Percentiles rank a stretch among this genome's conserved stretches.
Evolutionary conservation across 75 land plant genomes (phyloP).

Genomic region (Isoetes taiwanensis): DNA sequence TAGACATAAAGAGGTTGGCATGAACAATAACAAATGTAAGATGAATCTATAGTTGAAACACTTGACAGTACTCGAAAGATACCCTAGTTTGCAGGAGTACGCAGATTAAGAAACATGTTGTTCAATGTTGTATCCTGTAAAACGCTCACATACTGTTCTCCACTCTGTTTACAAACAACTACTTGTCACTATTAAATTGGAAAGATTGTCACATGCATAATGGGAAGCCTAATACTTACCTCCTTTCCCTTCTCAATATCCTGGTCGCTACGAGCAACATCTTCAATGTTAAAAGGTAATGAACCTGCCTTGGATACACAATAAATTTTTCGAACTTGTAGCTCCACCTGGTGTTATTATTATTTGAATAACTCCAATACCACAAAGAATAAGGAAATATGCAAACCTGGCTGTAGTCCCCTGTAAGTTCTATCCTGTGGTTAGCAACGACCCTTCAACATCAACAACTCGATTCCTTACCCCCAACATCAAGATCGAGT

Average conservation of each 20-base stretch:
- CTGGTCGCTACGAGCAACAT: slow-evolving; percentile 81
- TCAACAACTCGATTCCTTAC: no score
- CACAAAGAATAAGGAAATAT: no score
- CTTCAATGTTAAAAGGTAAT: slow-evolving; percentile 72
- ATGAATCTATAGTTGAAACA: slow-evolving; percentile 21
- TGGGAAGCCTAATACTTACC: no score
- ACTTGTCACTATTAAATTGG: background rate
- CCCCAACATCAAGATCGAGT: no score
- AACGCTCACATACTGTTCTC: slow-evolving; percentile 61
- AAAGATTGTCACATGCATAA: no score
- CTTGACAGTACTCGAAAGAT: slow-evolving; percentile 61
- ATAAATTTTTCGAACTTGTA: slow-evolving; percentile 52
- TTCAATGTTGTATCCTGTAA: slow-evolving; percentile 78
- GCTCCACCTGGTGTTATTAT: slow-evolving; percentile 88
- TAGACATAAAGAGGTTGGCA: no score
- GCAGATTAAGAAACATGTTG: slow-evolving; percentile 60
- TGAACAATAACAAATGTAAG: no score
- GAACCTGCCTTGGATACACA: slow-evolving; percentile 53
- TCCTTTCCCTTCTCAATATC: slow-evolving; percentile 60
- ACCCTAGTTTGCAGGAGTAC: slow-evolving; percentile 83
- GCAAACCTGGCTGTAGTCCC: no score
- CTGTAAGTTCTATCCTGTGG: no score
- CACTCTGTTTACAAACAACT: slow-evolving; percentile 37
- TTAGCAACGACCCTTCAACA: no score
- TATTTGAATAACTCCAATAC: no score